Base-by-base conservation (phyloP, 1,284 basidiomycete genomes). In the Athelia psychrophila region DNA sequence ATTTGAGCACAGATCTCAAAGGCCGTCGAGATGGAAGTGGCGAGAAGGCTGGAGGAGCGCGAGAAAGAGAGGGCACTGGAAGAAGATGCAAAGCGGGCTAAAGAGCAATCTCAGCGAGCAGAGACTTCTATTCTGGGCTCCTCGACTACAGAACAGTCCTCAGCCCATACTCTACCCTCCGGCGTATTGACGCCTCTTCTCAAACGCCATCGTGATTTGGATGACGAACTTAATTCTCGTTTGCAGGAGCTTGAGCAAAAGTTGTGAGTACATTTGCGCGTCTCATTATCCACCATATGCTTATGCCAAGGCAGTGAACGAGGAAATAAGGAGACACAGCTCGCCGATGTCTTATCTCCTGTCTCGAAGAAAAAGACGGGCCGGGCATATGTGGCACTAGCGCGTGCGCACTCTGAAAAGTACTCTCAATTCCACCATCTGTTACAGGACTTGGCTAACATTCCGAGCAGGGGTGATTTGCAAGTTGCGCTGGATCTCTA, bases 391-490 rank as follows among this genome's bases (percentile, higher is more conserved):
- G 85, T 90, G 32, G 79, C 85, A 20, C 78, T 89, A 18, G 88
- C 88, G 15, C 74, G 88, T 24, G 77, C 83, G n/a, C 84, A 88
- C 64, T 86, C 86, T 2, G 83, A 88, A 66, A 86, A 87, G 87
- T 88, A 61, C n/a, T 70, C 70, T 47, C 25, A 18, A 57, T 16
- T 25, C 51, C 27, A 24, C 30, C n/a, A 19, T 54, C 35, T 44
- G 27, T n/a, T n/a, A n/a, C n/a, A 36, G 38, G 5, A 38, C 38
- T 18, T 48, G 47, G 20, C 40, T 38, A 46, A 25, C 50, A 45
- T 47, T 48, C 44, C 27, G 23, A 52, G 38, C 54, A 90, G 87
- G 75, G 86, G 86, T 38, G 82, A 90, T 63, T 73, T 90, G 24
- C 76, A 83, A 58, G 76, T 81, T 5, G 88, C 88, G 1, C 75